Evolutionary conservation across 768 basidiomycete species (phyloP), one percentile per base, ranked within the genome.

Genomic region (Macrolepiota dolichaula): DNA sequence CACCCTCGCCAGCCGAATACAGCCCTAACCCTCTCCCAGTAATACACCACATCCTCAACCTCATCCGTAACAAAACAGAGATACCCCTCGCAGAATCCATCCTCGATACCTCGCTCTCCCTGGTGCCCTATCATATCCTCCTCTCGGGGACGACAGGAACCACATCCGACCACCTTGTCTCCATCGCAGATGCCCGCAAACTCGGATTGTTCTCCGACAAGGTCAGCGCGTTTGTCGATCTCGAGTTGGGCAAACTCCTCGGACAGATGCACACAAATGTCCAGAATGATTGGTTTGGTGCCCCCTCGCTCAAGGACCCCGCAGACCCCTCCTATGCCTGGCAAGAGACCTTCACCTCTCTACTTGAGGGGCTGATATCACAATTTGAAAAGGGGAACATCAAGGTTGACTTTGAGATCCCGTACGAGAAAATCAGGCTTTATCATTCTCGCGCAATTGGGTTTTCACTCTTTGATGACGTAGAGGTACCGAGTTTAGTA

Each of bases 211-310:
- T 77, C 29, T 75, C 76, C 2, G 71, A 73, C 2, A 65, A 74
- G 22, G 77, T 84, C 47, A 70, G 69, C 2, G 66, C 79, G 3
- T 71, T 78, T 19, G 66, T 91, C 59, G 86, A 91, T 60, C 76
- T 88, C n/a, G 75, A 79, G 55, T 73, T 89, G 1, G 91, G 90
- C 6, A 71, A 77, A 36, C 77, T 83, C 66, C 79, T 91, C 38
- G 82, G 81, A 5, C 78, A 84, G 59, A 74, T 90, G n/a, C 90
- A 92, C 66, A 77, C 71, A 11, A 73, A 74, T 24, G 78, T 89
- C n/a, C 86, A 88, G 67, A 90, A 89, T 73, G 88, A 91, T 67
- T 91, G 85, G 85, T 92, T 85, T 64, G 90, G 90, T 2, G 66
- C 77, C 3, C 85, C 86, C 17, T 57, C 50, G 32, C 65, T 70